Evolutionary conservation across 1,284 basidiomycete genomes (phyloP).

Genomic region (Veloboletus limbatus): DNA sequence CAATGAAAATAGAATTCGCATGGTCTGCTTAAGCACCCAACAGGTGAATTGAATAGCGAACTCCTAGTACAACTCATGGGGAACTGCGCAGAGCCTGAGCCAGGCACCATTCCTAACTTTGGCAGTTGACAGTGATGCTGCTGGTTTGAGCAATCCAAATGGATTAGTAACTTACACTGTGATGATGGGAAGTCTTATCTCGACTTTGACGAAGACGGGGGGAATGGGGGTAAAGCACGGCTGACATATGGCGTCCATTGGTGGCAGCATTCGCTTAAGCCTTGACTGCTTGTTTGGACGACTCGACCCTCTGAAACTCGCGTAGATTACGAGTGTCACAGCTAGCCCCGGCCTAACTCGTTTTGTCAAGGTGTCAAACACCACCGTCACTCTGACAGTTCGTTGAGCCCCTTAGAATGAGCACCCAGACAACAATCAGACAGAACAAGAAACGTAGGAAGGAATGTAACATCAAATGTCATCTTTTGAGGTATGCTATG

Average conservation of each 20-base stretch:
- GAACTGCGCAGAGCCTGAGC: too few relatives aligned
- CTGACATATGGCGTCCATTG: not conserved
- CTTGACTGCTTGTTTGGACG: not conserved
- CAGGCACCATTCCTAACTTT: not conserved
- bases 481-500: too few relatives aligned
- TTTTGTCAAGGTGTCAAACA: not conserved
- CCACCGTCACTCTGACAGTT: not conserved
- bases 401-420: too few relatives aligned
- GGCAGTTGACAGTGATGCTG: not conserved
- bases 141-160: not conserved
- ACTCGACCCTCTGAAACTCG: not conserved
- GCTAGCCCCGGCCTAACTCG: not conserved
- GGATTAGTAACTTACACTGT: not conserved
- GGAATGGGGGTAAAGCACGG: not conserved
- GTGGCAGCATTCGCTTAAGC: not conserved
- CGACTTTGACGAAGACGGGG: not conserved
- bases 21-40: not conserved
- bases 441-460: not conserved
- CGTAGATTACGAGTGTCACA: not conserved
- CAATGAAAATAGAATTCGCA: too few relatives aligned
- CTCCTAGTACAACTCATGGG: too few relatives aligned
- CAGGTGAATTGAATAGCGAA: not conserved
- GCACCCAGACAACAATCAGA: too few relatives aligned
- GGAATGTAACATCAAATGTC: not conserved
- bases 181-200: not conserved